These are phyloP conservation scores for Pythium scleroteichum DNA, from an alignment of 352 stramenopile species.

Conservation along the genomic window DNA sequence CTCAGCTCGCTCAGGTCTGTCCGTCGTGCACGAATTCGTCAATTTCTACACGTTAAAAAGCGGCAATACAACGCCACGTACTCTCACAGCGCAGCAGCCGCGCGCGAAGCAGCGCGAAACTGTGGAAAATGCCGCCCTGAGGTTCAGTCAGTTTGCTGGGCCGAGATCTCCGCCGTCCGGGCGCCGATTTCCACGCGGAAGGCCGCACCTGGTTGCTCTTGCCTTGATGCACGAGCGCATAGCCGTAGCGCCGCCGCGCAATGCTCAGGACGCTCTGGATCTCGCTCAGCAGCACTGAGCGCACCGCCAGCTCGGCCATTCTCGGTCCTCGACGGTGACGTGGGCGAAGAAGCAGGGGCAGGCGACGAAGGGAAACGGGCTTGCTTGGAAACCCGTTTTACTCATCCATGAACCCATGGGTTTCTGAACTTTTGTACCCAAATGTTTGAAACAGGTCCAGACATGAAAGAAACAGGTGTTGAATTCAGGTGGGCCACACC, in stretches of 20 bases:
- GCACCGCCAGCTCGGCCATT: constrained; percentile 27
- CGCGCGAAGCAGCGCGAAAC: constrained; percentile 54
- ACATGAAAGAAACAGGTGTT: background rate
- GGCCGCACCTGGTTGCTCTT: constrained; percentile 5
- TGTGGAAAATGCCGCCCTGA: constrained; percentile 58
- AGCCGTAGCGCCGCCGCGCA: constrained; percentile 55
- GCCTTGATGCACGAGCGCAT: constrained; percentile 32
- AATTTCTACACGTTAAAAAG: too few relatives aligned
- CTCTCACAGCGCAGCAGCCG: constrained; percentile 61
- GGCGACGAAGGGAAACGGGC: constrained; percentile 19
- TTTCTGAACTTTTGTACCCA: background rate
- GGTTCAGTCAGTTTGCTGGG: constrained; percentile 18
- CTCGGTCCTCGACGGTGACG: constrained; percentile 8
- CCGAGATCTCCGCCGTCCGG: background rate
- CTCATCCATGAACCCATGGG: background rate
- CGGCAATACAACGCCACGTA: too few relatives aligned
- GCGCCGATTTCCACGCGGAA: constrained; percentile 6
- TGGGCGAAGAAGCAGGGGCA: constrained; percentile 8
- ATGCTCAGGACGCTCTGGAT: constrained; percentile 74
- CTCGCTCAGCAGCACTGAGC: constrained; percentile 66
- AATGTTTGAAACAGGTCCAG: constrained; percentile 22
- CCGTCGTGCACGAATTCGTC: too few relatives aligned
- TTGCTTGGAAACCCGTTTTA: background rate
- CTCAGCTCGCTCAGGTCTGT: constrained; percentile 62
- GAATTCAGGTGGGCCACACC: constrained; percentile 8